These are phyloP conservation scores for Chaetomium cochliodes DNA, from an alignment of 495 filamentous ascomycete genomes.

Conservation along the genomic window DNA sequence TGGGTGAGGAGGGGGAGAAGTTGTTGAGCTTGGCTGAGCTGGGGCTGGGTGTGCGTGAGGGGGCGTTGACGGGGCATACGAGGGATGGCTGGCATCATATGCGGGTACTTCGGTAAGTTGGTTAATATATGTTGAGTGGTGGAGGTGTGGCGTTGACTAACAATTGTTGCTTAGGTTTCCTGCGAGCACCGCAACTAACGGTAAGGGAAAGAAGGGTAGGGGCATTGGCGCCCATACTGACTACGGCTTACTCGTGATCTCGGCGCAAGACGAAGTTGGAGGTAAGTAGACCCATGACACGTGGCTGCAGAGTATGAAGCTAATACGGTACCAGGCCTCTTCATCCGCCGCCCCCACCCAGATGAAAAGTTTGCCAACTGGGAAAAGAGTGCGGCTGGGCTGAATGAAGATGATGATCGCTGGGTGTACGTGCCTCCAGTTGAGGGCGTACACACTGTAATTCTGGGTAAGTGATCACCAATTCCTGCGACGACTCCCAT, in stretches of 20 bases:
- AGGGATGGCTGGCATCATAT: conserved; percentile 51
- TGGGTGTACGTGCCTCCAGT: conserved; percentile 48
- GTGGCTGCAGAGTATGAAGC: neutral
- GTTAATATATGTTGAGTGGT: neutral
- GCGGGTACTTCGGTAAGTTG: conserved; percentile 40
- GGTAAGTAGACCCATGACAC: conserved; percentile 25
- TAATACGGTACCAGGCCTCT: conserved; percentile 32
- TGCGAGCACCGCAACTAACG: conserved; percentile 41
- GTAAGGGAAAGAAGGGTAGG: conserved; percentile 45
- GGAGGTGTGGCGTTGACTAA: neutral
- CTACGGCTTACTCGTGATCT: conserved; percentile 48
- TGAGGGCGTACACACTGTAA: conserved; percentile 41
- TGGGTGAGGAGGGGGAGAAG: conserved; percentile 41
- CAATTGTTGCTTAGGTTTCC: conserved; percentile 35
- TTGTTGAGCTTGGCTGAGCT: conserved; percentile 41
- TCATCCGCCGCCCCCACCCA: conserved; percentile 40
- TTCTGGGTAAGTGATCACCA: conserved; percentile 38
- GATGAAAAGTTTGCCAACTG: conserved; percentile 46
- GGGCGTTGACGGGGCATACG: conserved; percentile 37
- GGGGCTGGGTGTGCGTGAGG: conserved; percentile 35
- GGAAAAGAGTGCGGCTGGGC: conserved; percentile 44
- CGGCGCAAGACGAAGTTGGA: conserved; percentile 46
- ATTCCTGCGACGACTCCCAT: neutral
- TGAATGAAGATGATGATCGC: conserved; percentile 42
- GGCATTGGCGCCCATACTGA: conserved; percentile 51